These are phyloP conservation scores for Thelephora terrestris DNA, from an alignment of 1,284 basidiomycete species.

Conservation along the genomic window DNA sequence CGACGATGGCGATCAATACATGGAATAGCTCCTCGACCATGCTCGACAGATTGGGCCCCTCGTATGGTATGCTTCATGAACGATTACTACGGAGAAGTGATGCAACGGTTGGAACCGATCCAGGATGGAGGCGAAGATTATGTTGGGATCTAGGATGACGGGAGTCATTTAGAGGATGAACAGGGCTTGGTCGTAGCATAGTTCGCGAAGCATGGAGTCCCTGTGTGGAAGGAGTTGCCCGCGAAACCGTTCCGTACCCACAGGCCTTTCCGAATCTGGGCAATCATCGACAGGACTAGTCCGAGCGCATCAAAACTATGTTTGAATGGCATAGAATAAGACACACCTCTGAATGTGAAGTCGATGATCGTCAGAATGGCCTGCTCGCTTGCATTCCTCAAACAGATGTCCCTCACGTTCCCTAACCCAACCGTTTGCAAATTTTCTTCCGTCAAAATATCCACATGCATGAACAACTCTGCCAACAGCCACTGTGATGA, in stretches of 20 bases:
- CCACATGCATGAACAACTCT: constrained; percentile 80
- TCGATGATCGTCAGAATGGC: constrained; percentile 69
- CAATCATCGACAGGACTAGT: constrained; percentile 80
- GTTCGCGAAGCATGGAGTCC: constrained; percentile 90
- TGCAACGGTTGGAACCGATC: constrained; percentile 79
- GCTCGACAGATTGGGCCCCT: constrained; percentile 61
- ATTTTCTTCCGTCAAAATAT: constrained; percentile 46
- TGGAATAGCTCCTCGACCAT: constrained; percentile 93
- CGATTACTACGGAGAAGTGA: constrained; percentile 66
- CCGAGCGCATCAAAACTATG: neutral
- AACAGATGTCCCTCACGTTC: constrained; percentile 51
- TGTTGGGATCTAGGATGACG: constrained; percentile 70
- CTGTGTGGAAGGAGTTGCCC: constrained; percentile 96
- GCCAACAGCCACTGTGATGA: constrained; percentile 89
- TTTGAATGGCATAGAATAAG: neutral
- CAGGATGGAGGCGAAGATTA: constrained; percentile 78
- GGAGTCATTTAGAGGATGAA: constrained; percentile 86
- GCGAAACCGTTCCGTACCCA: constrained; percentile 98
- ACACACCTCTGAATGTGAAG: constrained; percentile 76
- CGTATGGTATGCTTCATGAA: constrained; percentile 56
- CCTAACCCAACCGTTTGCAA: constrained; percentile 40
- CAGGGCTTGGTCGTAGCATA: constrained; percentile 95
- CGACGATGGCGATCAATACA: constrained; percentile 80
- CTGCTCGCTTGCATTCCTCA: constrained; percentile 48
- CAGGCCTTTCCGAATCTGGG: constrained; percentile 89